These are phyloP conservation scores for Fusarium veterinarium DNA, from an alignment of 2,329 filamentous ascomycete genomes.

Conservation along the genomic window DNA sequence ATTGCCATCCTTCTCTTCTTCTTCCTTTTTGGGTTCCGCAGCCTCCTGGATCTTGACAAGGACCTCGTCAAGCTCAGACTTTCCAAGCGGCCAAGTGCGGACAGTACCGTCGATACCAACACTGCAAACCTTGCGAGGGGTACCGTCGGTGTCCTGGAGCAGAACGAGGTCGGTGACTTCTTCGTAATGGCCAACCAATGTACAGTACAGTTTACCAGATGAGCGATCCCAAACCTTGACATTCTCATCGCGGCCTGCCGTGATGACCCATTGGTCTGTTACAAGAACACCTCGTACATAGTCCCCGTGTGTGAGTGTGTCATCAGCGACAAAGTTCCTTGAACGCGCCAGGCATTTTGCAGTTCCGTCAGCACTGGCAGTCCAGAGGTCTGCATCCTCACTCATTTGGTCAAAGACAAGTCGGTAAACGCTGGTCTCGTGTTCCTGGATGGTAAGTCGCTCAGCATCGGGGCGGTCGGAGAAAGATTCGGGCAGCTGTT, in stretches of 20 bases:
- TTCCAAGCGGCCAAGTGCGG: constrained; percentile 81
- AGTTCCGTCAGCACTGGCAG: constrained; percentile 90
- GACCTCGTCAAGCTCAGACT: constrained; percentile 64
- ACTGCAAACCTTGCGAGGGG: constrained; percentile 71
- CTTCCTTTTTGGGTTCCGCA: constrained; percentile 63
- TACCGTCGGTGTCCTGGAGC: constrained; percentile 56
- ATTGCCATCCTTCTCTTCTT: constrained; percentile 57
- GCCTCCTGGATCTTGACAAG: constrained; percentile 59
- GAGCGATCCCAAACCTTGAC: constrained; percentile 87
- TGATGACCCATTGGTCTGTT: constrained; percentile 81
- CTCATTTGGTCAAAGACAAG: constrained; percentile 74
- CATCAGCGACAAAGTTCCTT: constrained; percentile 76
- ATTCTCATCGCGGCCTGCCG: constrained; percentile 90
- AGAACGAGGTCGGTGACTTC: constrained; percentile 87
- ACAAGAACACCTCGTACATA: constrained; percentile 88
- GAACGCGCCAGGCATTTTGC: constrained; percentile 81
- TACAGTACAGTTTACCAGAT: constrained; percentile 78
- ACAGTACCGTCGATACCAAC: constrained; percentile 92
- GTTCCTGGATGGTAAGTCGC: constrained; percentile 73
- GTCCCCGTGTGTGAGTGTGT: constrained; percentile 82
- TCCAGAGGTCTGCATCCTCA: constrained; percentile 84
- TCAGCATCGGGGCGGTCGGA: constrained; percentile 54
- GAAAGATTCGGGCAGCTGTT: constrained; percentile 64
- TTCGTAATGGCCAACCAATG: constrained; percentile 87
- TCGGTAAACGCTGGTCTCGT: constrained; percentile 91